Percentiles rank a stretch among this genome's conserved stretches.
These are phyloP conservation scores for Rauvolfia tetraphylla DNA, from an alignment of 257 asterid species.

Conservation along the genomic window DNA sequence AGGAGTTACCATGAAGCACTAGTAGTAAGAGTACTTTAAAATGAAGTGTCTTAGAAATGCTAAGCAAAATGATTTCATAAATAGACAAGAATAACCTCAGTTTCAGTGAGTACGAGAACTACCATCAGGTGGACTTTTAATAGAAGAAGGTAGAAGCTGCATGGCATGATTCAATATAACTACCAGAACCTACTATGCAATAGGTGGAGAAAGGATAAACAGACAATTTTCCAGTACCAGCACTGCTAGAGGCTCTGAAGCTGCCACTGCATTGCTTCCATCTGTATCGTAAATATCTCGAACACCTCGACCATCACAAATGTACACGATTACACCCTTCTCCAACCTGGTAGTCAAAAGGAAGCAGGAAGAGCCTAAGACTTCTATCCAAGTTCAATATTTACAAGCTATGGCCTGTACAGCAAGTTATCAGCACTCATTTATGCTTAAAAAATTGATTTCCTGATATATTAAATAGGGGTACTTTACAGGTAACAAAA, in stretches of 20 bases:
- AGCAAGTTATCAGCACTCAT: not conserved
- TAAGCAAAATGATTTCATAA: not conserved
- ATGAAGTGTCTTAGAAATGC: not conserved
- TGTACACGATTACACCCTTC: conserved; percentile 93
- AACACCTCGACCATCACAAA: conserved; percentile 94
- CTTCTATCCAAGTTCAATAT: not conserved
- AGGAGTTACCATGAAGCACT: not conserved
- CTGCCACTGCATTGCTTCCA: conserved; percentile 78
- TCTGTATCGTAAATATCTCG: conserved; percentile 95
- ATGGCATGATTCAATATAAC: not conserved
- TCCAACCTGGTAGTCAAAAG: conserved; percentile 62
- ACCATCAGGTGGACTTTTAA: not conserved
- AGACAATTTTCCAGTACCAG: conserved; percentile 45
- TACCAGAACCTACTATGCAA: not conserved
- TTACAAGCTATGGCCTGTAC: not conserved
- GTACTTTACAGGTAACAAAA: not conserved
- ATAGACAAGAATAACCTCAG: not conserved
- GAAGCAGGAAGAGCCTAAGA: not conserved
- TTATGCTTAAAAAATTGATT: not conserved
- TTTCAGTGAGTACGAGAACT: not conserved
- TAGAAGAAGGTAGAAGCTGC: not conserved
- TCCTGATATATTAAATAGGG: no score
- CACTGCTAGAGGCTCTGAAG: conserved; percentile 85
- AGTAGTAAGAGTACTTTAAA: not conserved
- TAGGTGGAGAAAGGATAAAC: not conserved